Evolutionary conservation across 176 grass and related monocot genomes (phyloP).

Genomic region (Poa pratensis): DNA sequence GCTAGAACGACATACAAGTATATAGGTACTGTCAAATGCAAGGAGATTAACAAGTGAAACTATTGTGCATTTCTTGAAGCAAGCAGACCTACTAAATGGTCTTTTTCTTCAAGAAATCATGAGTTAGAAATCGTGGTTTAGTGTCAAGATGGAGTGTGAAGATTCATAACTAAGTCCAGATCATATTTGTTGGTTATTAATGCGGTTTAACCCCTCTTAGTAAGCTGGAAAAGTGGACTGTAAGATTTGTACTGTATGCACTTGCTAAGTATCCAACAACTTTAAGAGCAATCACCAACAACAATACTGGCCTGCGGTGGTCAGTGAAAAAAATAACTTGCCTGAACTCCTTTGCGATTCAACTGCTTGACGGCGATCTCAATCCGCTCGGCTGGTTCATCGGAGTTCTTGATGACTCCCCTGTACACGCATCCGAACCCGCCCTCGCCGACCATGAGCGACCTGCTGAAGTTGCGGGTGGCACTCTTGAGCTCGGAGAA

Average conservation of each 20-base stretch:
- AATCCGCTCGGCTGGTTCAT: slow-evolving; percentile 48
- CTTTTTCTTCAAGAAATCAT: not conserved
- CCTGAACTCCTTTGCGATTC: slow-evolving; percentile 93
- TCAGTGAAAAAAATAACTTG: slow-evolving; percentile 41
- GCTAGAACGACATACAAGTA: not conserved
- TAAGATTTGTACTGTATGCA: not conserved
- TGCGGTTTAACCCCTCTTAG: not conserved
- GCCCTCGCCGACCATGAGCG: slow-evolving; percentile 94
- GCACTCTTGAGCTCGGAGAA: slow-evolving; percentile 81
- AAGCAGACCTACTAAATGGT: not conserved
- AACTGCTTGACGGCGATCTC: slow-evolving; percentile 97
- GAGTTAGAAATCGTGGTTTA: not conserved
- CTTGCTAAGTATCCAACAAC: not conserved
- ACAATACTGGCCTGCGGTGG: not conserved
- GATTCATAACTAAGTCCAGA: not conserved
- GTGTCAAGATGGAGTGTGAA: no score
- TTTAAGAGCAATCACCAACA: not conserved
- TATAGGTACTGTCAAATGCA: not conserved
- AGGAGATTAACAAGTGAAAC: not conserved
- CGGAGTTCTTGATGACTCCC: slow-evolving; percentile 67
- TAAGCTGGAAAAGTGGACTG: not conserved
- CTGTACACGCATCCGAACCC: slow-evolving; percentile 91
- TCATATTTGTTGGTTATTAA: not conserved
- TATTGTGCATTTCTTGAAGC: not conserved
- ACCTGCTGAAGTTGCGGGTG: slow-evolving; percentile 86